Evolutionary conservation across 2,329 filamentous ascomycete genomes (phyloP).

Genomic region (Aspergillus novofumigatus): DNA sequence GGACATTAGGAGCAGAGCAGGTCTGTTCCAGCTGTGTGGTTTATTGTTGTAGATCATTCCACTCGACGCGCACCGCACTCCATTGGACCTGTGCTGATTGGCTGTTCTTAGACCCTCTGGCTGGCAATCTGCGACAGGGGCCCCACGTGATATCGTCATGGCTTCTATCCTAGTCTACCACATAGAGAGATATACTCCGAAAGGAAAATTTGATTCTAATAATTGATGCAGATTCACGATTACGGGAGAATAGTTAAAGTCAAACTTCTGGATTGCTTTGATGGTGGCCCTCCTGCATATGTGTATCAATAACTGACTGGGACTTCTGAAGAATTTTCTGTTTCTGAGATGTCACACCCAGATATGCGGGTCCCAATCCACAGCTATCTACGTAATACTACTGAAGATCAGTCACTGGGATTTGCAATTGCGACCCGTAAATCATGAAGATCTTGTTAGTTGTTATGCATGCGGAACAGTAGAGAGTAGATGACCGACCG

Average conservation of each 20-base stretch:
- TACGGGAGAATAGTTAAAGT: no score
- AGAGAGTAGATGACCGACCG: background rate
- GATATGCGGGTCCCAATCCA: background rate
- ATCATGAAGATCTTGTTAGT: background rate
- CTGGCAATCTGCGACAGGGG: no score
- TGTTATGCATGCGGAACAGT: background rate
- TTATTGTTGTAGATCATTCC: background rate
- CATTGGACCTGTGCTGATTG: background rate
- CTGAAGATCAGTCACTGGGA: background rate
- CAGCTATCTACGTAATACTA: background rate
- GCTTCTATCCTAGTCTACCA: no score
- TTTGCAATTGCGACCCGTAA: no score
- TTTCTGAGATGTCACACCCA: background rate
- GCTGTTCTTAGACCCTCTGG: background rate
- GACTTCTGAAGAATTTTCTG: background rate
- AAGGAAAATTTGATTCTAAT: no score
- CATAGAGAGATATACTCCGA: no score
- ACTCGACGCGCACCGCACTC: background rate
- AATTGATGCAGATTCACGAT: background rate
- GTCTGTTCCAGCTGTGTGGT: background rate
- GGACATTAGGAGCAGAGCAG: no score
- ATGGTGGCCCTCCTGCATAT: no score
- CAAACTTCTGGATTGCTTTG: no score
- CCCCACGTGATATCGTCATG: no score
- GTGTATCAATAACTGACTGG: no score